phyloP scores from a whole-genome alignment of 176 grass and related monocot species.

The Canna indica region DNA sequence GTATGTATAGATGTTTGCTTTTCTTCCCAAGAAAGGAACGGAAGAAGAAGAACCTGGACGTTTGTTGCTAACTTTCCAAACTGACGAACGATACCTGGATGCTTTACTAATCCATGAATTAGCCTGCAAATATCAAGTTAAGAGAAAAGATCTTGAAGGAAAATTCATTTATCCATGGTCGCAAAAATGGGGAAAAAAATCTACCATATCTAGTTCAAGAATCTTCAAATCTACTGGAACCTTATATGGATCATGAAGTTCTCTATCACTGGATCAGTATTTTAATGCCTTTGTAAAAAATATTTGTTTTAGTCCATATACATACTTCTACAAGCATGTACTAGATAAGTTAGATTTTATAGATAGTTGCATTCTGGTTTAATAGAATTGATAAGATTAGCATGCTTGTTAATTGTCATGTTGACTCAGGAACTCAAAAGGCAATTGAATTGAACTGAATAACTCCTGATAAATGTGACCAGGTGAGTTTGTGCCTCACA shows the following conservation, averaged over 20 bases:
- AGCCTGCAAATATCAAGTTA: slow-evolving; percentile 34
- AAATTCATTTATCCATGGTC: not conserved
- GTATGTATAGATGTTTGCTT: not conserved
- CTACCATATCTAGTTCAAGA: not conserved
- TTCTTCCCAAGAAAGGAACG: not conserved
- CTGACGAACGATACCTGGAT: slow-evolving; percentile 65
- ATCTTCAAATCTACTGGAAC: not conserved
- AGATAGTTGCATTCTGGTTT: not conserved
- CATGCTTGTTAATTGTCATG: too few relatives aligned
- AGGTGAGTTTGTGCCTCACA: not conserved
- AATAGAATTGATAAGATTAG: not conserved
- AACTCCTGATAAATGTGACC: not conserved
- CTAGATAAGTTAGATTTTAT: not conserved
- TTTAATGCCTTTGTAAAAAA: too few relatives aligned
- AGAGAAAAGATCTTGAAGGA: not conserved
- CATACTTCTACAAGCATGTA: not conserved
- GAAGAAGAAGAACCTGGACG: slow-evolving; percentile 50
- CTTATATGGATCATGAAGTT: too few relatives aligned
- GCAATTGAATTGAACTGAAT: not conserved
- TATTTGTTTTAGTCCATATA: not conserved
- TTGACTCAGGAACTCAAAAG: not conserved
- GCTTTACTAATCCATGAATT: slow-evolving; percentile 81
- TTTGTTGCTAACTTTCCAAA: slow-evolving; percentile 69
- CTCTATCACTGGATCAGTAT: not conserved
- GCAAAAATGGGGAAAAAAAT: not conserved